phyloP scores from a whole-genome alignment of 352 stramenopile genomes.

The Phytopythium mirpurense region DNA sequence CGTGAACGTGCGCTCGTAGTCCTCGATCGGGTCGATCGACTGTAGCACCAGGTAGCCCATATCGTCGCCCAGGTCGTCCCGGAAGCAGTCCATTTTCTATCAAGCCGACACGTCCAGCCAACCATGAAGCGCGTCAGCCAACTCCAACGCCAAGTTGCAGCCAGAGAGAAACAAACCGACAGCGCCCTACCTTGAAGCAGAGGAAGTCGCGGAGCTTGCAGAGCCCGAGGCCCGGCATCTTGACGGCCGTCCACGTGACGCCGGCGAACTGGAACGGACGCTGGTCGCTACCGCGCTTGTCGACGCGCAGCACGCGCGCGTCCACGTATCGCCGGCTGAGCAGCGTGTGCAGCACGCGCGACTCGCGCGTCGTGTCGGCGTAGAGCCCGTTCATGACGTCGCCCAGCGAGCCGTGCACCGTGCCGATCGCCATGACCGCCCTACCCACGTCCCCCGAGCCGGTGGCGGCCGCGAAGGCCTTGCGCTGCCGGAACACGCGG shows the following conservation, averaged over 20 bases:
- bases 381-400: constrained; percentile 81
- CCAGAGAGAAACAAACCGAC: not conserved
- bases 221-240: constrained; percentile 44
- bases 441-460: not conserved
- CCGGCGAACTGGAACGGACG: constrained; percentile 69
- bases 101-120: not conserved
- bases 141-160: too few species aligned
- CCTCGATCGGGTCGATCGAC: constrained; percentile 48
- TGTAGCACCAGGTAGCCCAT: constrained; percentile 66
- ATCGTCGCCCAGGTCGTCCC: constrained; percentile 55
- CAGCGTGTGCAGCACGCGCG: constrained; percentile 54
- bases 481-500: constrained; percentile 43
- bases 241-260: constrained; percentile 65
- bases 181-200: constrained; percentile 50
- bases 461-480: constrained; percentile 11
- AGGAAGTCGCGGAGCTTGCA: constrained; percentile 68
- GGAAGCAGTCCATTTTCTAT: constrained; percentile 60
- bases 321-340: constrained; percentile 53
- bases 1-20: constrained; percentile 12
- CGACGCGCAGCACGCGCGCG: constrained; percentile 57
- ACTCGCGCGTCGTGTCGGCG: constrained; percentile 63
- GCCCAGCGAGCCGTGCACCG: constrained; percentile 49
- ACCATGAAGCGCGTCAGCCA: not conserved
- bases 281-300: constrained; percentile 48
- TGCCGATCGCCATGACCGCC: constrained; percentile 53